Base-by-base conservation (phyloP, 257 asterid genomes). In the Sherardia arvensis region DNA sequence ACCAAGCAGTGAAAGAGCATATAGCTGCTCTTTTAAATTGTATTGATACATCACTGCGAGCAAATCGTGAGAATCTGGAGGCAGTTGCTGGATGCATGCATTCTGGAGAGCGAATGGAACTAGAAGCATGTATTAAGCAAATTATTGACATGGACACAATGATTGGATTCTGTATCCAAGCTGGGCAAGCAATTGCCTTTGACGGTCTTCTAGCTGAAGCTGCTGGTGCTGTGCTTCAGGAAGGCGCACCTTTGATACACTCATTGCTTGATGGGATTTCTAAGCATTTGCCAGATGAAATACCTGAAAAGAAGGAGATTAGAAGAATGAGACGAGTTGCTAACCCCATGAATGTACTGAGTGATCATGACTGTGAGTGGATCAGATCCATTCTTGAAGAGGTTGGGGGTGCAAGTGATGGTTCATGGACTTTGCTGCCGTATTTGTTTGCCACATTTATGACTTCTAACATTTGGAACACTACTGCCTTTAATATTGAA, bases 11-110 rank as follows among this genome's bases (percentile, higher is more conserved):
- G 71, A 93, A 93, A 79, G 99, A 93, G 84, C 99, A 93, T 58
- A 84, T 94, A 33, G 96, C 97, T 69, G 97, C 97, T 3, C 97
- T 90, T 62, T 70, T 90, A 45, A 93, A 90, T 77, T 93, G 99
- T 80, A 84, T 90, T 17, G 96, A 90, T 78, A 93, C 97, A 28
- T 78, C 99, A 58, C 66, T 90, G 71, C 87, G 97, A 32, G 95
- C 97, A 53, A 85, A 93, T 74, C 90, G 90, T 48, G 99, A 93
- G 75, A 87, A 81, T 78, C 80, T 93, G 77, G 97, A 90, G 76
- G 87, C 87, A 17, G 90, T 93, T 73, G 95, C 96, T 64, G 96
- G 92, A 75, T 82, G 92, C 75, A 87, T 93, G 97, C 97, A 87
- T 75, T 79, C 88, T 36, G 97, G 95, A 55, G 97, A 93, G 59